phyloP scores from a whole-genome alignment of 345 rosid species.

The Aquilaria sinensis region DNA sequence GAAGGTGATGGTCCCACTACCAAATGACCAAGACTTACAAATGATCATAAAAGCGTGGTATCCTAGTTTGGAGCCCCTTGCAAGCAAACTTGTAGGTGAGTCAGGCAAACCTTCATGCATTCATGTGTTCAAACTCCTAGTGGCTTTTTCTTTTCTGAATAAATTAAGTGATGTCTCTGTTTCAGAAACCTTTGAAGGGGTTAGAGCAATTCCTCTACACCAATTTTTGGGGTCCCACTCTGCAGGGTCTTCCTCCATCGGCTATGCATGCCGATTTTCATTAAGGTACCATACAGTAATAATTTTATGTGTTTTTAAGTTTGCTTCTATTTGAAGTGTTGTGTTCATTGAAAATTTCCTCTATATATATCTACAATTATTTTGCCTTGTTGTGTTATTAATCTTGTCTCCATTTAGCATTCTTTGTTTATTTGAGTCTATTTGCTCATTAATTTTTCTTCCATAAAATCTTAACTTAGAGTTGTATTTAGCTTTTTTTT shows the following conservation, averaged over 20 bases:
- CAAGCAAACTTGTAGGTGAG: conserved; percentile 69
- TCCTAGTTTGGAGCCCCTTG: conserved; percentile 59
- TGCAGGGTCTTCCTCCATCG: conserved; percentile 26
- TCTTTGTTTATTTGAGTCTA: too few species aligned
- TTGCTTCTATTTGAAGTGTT: too few species aligned
- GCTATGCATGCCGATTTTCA: conserved; percentile 55
- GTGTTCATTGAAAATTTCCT: too few species aligned
- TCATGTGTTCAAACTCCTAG: conserved; percentile 10
- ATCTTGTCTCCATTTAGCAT: too few species aligned
- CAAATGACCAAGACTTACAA: conserved; percentile 54
- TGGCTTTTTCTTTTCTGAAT: conserved; percentile 2
- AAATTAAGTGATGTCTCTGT: conserved; percentile 11
- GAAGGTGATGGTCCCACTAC: conserved; percentile 69
- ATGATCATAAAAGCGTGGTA: conserved; percentile 53
- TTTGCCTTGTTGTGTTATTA: too few species aligned
- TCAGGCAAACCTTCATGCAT: conserved; percentile 9
- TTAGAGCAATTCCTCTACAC: conserved; percentile 32
- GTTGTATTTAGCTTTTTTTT: too few species aligned
- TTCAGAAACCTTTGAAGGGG: conserved; percentile 64
- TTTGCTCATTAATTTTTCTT: too few species aligned
- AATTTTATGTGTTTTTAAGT: neutral
- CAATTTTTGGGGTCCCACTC: conserved; percentile 27
- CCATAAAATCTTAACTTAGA: too few species aligned
- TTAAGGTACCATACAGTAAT: conserved; percentile 38
- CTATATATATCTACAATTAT: too few species aligned